Evolutionary conservation across 371 early-diverging fungal species (phyloP).

Genomic region (Blyttiomyces sp.): DNA sequence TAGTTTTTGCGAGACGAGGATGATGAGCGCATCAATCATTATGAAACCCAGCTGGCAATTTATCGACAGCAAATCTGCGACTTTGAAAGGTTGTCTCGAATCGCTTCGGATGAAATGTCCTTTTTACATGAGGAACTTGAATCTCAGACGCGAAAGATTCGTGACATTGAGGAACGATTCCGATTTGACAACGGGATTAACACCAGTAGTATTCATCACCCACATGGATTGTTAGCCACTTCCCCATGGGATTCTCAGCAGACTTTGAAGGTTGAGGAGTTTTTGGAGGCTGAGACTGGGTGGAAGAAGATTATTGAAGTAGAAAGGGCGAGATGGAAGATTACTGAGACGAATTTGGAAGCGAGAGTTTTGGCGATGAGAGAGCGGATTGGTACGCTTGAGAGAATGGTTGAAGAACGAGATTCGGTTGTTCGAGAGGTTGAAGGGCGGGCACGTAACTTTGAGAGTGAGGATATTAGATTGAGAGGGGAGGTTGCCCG

Average conservation of each 20-base stretch:
- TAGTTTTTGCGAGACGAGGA: too few species aligned
- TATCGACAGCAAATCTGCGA: slow-evolving; percentile 17
- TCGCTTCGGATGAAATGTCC: slow-evolving; percentile 18
- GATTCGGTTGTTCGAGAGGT: too few species aligned
- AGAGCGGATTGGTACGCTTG: too few species aligned
- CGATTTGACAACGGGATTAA: slow-evolving; percentile 5
- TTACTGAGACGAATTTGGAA: background rate
- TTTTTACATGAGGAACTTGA: slow-evolving; percentile 11
- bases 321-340: background rate
- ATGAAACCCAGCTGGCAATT: background rate
- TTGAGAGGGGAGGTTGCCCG: too few species aligned
- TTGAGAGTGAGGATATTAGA: too few species aligned
- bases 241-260: background rate
- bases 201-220: background rate
- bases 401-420: too few species aligned
- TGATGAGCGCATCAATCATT: too few species aligned
- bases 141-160: slow-evolving; percentile 14
- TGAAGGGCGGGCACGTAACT: too few species aligned
- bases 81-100: slow-evolving; percentile 4
- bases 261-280: background rate
- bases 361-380: too few species aligned
- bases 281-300: background rate
- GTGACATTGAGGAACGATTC: slow-evolving; percentile 16
- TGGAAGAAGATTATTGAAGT: background rate
- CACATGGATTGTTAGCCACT: background rate